Percentiles rank a stretch among this genome's conserved stretches.
Conservation (phyloP, 2,329 filamentous ascomycete species). For the Thielaviopsis populi region DNA sequence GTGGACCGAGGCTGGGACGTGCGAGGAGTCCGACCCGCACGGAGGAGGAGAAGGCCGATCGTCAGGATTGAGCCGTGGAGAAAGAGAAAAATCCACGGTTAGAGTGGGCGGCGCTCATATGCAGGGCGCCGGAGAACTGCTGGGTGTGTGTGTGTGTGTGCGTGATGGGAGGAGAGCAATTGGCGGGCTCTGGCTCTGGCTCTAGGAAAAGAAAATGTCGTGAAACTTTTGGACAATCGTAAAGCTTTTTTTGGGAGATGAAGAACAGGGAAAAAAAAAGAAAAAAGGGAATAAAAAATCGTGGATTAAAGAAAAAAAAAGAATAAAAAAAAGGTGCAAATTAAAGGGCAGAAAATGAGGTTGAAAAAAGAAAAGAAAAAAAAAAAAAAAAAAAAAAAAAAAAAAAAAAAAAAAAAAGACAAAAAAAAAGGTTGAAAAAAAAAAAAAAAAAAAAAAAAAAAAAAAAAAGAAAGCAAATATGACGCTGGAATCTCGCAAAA, state of each 20-base stretch:
- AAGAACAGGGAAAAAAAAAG: not conserved
- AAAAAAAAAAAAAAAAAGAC: not conserved
- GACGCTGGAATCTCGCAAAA: constrained; percentile 11
- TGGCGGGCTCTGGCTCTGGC: not conserved
- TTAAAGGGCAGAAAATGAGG: not conserved
- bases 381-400: not conserved
- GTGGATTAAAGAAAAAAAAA: not conserved
- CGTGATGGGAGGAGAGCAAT: not conserved
- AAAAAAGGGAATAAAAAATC: not conserved
- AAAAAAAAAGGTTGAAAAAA: not conserved
- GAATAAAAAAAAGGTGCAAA: not conserved
- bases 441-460: not conserved
- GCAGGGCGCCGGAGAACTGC: constrained; percentile 17
- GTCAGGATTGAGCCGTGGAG: constrained; percentile 16
- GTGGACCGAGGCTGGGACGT: not conserved
- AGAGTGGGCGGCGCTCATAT: constrained; percentile 14
- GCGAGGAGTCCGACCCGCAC: constrained; percentile 10
- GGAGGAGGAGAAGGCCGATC: constrained; percentile 12
- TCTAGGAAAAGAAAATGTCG: not conserved
- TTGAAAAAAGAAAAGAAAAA: not conserved
- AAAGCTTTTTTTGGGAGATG: not conserved
- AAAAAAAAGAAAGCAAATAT: constrained; percentile 2
- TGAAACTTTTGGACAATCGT: not conserved
- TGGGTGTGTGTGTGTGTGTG: not conserved
- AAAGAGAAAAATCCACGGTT: constrained; percentile 16